Percentiles rank a stretch among this genome's conserved stretches.
Conservation (phyloP, 345 rosid species). For the Eucalyptus globulus region DNA sequence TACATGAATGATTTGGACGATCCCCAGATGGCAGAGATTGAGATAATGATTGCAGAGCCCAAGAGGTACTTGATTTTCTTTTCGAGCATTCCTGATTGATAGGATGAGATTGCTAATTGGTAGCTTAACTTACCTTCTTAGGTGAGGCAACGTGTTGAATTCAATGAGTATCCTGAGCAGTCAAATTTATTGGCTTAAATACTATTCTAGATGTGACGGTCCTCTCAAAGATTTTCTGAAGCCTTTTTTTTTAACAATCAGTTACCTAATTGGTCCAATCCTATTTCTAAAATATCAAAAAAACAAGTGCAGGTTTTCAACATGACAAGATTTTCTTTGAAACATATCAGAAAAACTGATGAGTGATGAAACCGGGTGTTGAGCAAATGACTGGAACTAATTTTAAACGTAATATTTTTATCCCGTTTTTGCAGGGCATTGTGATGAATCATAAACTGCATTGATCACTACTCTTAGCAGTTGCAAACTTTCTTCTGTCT, state of each 20-base stretch:
- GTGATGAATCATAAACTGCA: neutral
- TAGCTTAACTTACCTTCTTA: neutral
- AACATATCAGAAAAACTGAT: neutral
- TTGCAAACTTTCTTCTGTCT: neutral
- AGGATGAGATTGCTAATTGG: neutral
- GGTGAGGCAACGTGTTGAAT: neutral
- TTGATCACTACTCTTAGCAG: neutral
- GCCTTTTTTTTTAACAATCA: neutral
- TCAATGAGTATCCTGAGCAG: neutral
- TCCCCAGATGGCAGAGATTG: constrained; percentile 65
- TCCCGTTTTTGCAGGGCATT: neutral
- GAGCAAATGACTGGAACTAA: neutral
- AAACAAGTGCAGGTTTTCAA: neutral
- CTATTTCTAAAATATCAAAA: neutral
- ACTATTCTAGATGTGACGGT: neutral
- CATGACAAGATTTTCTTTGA: neutral
- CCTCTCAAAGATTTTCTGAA: neutral
- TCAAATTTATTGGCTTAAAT: neutral
- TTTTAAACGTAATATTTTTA: neutral
- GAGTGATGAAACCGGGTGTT: neutral
- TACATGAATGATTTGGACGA: constrained; percentile 94
- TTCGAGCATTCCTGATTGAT: neutral
- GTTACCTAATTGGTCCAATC: neutral
- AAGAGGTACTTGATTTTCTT: constrained; percentile 36
- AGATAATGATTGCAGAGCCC: constrained; percentile 90